Evolutionary conservation across 768 basidiomycete genomes (phyloP).

Genomic region (Saitozyma sp.): DNA sequence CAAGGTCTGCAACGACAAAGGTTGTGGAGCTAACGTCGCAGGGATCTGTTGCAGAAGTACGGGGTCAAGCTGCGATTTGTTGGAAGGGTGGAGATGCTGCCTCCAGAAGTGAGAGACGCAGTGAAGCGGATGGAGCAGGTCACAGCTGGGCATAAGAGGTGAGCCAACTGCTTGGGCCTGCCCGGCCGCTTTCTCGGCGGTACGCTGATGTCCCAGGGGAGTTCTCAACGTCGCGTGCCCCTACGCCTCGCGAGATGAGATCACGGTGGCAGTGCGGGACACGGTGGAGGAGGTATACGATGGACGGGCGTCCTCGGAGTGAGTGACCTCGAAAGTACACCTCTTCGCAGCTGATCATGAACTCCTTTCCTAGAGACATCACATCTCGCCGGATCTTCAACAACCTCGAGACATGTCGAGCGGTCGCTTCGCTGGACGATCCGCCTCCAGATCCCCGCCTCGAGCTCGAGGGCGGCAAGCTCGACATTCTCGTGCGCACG

Average conservation of each 20-base stretch:
- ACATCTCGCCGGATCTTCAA: constrained; percentile 25
- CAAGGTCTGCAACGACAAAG: not conserved
- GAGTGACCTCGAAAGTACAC: constrained; percentile 2
- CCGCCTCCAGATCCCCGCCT: not conserved
- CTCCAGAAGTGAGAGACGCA: constrained; percentile 69
- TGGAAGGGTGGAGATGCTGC: constrained; percentile 74
- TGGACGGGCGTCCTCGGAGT: not conserved
- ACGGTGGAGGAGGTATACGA: constrained; percentile 30
- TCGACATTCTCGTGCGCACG: constrained; percentile 87
- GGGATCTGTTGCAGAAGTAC: constrained; percentile 75
- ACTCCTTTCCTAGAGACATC: constrained; percentile 19
- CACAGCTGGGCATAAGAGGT: constrained; percentile 75
- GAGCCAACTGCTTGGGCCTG: constrained; percentile 21
- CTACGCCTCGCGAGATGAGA: constrained; percentile 89
- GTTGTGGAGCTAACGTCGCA: constrained; percentile 46
- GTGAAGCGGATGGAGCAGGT: constrained; percentile 70
- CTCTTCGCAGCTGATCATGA: not conserved
- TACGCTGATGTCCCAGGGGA: constrained; percentile 58
- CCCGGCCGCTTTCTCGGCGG: not conserved
- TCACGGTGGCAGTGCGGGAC: constrained; percentile 71
- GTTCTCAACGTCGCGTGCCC: constrained; percentile 91
- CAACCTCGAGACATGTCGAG: constrained; percentile 22
- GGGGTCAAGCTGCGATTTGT: constrained; percentile 82
- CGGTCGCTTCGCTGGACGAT: constrained; percentile 2
- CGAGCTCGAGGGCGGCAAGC: constrained; percentile 27